Evolutionary conservation across 108 stramenopile genomes (phyloP).

Genomic region (Fistulifera solaris): DNA sequence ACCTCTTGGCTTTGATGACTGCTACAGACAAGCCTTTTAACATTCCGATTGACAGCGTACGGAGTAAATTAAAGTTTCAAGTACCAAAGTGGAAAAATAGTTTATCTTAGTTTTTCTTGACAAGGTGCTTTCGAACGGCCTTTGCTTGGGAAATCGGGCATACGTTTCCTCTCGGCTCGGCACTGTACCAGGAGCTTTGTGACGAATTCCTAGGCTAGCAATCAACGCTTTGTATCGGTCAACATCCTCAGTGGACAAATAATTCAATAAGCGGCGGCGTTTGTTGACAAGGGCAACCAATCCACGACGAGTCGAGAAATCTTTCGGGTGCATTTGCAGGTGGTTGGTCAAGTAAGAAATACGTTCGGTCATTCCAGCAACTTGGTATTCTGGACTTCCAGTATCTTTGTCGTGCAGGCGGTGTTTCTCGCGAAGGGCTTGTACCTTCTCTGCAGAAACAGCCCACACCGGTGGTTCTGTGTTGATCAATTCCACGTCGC

Average conservation of each 20-base stretch:
- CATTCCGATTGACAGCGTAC: too few relatives aligned
- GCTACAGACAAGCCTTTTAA: too few relatives aligned
- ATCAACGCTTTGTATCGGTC: constrained; percentile 58
- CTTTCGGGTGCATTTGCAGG: constrained; percentile 85
- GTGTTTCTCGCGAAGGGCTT: constrained; percentile 53
- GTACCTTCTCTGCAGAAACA: constrained; percentile 32
- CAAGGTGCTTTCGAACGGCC: constrained; percentile 63
- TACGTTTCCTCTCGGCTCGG: constrained; percentile 55
- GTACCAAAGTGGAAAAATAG: neutral
- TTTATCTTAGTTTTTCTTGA: constrained; percentile 25
- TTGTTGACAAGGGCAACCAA: constrained; percentile 94
- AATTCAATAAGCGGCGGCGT: constrained; percentile 90
- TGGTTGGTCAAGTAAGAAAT: constrained; percentile 91
- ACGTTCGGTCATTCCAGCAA: constrained; percentile 92
- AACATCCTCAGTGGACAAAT: constrained; percentile 62
- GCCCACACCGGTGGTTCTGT: constrained; percentile 44
- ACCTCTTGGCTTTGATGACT: too few relatives aligned
- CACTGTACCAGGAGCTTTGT: constrained; percentile 71
- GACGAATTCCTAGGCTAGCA: constrained; percentile 62
- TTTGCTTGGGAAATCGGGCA: constrained; percentile 64
- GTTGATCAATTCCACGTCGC: constrained; percentile 35
- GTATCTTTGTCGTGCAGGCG: constrained; percentile 78
- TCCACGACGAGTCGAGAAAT: constrained; percentile 91
- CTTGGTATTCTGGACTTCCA: constrained; percentile 87
- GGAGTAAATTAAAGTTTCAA: too few relatives aligned